These are phyloP conservation scores for Amesomyces nigricolor DNA, from an alignment of 2,329 filamentous ascomycete genomes.

Conservation along the genomic window DNA sequence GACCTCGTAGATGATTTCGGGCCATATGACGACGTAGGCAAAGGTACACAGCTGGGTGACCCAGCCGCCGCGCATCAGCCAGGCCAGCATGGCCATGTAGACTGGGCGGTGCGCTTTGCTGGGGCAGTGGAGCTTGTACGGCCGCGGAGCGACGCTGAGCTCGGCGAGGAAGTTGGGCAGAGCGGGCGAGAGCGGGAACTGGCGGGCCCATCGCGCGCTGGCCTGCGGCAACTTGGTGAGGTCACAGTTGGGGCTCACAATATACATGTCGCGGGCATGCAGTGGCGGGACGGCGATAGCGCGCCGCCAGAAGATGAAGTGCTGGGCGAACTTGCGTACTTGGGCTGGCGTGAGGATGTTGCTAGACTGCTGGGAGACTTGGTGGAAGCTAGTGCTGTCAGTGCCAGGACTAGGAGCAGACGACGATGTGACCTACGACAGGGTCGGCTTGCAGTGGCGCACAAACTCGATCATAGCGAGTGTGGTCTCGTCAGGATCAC, in stretches of 20 bases:
- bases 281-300: conserved; percentile 88
- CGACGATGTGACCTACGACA: conserved; percentile 44
- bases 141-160: conserved; percentile 72
- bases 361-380: conserved; percentile 57
- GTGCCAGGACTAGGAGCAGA: not conserved
- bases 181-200: conserved; percentile 77
- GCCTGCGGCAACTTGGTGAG: conserved; percentile 64
- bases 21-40: conserved; percentile 78
- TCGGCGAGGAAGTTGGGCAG: conserved; percentile 82
- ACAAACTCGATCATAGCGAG: conserved; percentile 76
- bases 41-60: conserved; percentile 91
- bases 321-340: conserved; percentile 80
- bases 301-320: conserved; percentile 93
- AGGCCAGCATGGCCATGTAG: conserved; percentile 88
- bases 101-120: conserved; percentile 79
- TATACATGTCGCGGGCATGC: conserved; percentile 83
- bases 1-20: conserved; percentile 76
- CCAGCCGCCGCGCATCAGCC: conserved; percentile 89
- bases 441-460: conserved; percentile 63
- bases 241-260: conserved; percentile 86
- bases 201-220: conserved; percentile 63
- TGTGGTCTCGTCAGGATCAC: conserved; percentile 69
- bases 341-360: conserved; percentile 71
- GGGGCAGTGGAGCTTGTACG: conserved; percentile 78
- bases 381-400: conserved; percentile 47